phyloP scores from a whole-genome alignment of 495 filamentous ascomycete genomes.

The Tuber microsphaerosporum region DNA sequence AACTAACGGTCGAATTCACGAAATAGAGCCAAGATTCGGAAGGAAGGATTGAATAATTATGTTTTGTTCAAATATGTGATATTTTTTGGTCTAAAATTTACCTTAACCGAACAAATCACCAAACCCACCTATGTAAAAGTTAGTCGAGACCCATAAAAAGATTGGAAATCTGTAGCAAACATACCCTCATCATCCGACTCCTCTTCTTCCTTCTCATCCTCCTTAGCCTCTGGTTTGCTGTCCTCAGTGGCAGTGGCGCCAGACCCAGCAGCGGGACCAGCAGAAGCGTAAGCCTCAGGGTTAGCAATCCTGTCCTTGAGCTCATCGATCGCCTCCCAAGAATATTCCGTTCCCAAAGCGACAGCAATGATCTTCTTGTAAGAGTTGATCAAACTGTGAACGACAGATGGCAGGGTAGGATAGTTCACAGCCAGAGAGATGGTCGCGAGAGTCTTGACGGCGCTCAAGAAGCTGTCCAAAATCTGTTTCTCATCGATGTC shows the following conservation, averaged over 20 bases:
- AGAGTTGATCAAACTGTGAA: conserved; percentile 87
- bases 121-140: conserved; percentile 53
- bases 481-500: conserved; percentile 93
- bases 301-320: conserved; percentile 99
- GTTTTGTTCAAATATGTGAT: conserved; percentile 41
- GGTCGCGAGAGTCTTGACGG: conserved; percentile 77
- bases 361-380: conserved; percentile 97
- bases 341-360: conserved; percentile 82
- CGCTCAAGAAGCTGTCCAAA: conserved; percentile 69
- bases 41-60: conserved; percentile 37
- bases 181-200: conserved; percentile 57
- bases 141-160: conserved; percentile 7
- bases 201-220: conserved; percentile 55
- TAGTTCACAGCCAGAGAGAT: conserved; percentile 86
- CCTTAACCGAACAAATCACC: conserved; percentile 60
- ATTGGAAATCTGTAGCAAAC: conserved; percentile 36
- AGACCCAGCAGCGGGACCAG: conserved; percentile 58
- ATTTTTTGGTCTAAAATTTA: conserved; percentile 42
- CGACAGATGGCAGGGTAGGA: conserved; percentile 92
- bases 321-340: conserved; percentile 91
- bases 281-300: conserved; percentile 82
- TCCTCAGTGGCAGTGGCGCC: conserved; percentile 48
- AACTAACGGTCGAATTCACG: not conserved
- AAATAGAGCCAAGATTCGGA: not conserved
- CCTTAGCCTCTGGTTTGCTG: conserved; percentile 50